Evolutionary conservation across 345 rosid species (phyloP), one percentile per base, ranked within the genome.

Genomic region (Eucalyptus fibrosa): DNA sequence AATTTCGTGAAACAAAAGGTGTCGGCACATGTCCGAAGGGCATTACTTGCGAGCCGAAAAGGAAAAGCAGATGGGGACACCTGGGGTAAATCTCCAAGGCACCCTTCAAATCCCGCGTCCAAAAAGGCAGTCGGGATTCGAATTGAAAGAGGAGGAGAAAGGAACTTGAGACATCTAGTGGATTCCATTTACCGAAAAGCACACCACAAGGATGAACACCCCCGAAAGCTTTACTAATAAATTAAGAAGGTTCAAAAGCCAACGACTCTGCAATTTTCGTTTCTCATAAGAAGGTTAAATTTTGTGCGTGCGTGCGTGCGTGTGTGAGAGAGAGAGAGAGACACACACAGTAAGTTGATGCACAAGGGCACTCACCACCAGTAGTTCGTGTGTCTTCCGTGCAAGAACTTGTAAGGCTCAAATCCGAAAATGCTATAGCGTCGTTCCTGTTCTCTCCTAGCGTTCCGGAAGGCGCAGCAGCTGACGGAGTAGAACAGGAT

Each of bases 391-490:
- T 93, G 98, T 97, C 98, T 94, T 88, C 97, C 90, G 55, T 97
- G 97, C 40, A 4, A 37, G 37, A 37, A 93, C 90, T 98, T 97
- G 93, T 90, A 47, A 90, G 94, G 94, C 13, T 89, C 92, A 18
- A 21, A 2, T 37, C 97, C 97, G 47, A 93, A 92, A 34, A 94
- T 93, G 83, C 93, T 2, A 37, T 2, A 77, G 28, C 24, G 83
- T 9, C 40, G 82, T 19, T 97, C 23, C 95, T 92, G 89, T 95
- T 93, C 95, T 80, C 97, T 91, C 90, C 91, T 94, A 2, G 97
- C 93, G 90, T 97, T 98, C 67, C 90, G 95, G 91, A 93, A 96
- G 53, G 99, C 99, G 88, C 99, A 98, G 32, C 99, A 97, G 5
- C 99, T 99, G 83, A 95, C 90, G 7, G 95, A 93, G 87, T 95